phyloP scores from a whole-genome alignment of 225 moss, liverwort and hornwort genomes.

The Antitrichia curtipendula region DNA sequence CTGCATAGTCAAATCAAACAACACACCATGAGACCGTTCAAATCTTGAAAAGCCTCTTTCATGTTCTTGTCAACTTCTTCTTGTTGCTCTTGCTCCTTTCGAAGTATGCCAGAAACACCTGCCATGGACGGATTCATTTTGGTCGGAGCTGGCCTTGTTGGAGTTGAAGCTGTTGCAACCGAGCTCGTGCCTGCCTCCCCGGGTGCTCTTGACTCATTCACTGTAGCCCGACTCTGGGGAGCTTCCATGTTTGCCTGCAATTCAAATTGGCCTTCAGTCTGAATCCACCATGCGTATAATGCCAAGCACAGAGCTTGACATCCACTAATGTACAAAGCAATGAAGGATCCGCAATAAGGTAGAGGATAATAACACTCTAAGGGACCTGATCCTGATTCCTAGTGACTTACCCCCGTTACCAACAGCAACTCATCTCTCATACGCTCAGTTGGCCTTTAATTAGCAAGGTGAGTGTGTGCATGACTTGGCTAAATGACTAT shows the following conservation, averaged over 20 bases:
- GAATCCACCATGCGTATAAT: not conserved
- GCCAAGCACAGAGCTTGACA: not conserved
- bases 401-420: not conserved
- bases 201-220: constrained; percentile 1
- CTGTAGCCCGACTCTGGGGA: constrained; percentile 1
- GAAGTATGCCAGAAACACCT: constrained; percentile 82
- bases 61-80: constrained; percentile 87
- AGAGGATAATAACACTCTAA: not conserved
- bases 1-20: not conserved
- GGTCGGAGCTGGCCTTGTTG: constrained; percentile 16
- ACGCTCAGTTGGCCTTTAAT: not conserved
- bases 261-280: not conserved
- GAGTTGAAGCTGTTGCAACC: not conserved
- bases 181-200: constrained; percentile 33
- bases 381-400: not conserved
- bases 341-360: not conserved
- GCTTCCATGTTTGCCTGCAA: constrained; percentile 24
- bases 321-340: not conserved
- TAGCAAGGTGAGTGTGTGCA: not conserved
- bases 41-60: constrained; percentile 88
- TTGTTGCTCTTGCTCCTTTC: constrained; percentile 90
- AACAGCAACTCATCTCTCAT: not conserved
- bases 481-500: not conserved
- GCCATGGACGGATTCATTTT: constrained; percentile 97
- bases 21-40: constrained; percentile 85